Evolutionary conservation across 768 basidiomycete genomes (phyloP), one percentile per base, ranked within the genome.

Genomic region (Termitomyces sp.): DNA sequence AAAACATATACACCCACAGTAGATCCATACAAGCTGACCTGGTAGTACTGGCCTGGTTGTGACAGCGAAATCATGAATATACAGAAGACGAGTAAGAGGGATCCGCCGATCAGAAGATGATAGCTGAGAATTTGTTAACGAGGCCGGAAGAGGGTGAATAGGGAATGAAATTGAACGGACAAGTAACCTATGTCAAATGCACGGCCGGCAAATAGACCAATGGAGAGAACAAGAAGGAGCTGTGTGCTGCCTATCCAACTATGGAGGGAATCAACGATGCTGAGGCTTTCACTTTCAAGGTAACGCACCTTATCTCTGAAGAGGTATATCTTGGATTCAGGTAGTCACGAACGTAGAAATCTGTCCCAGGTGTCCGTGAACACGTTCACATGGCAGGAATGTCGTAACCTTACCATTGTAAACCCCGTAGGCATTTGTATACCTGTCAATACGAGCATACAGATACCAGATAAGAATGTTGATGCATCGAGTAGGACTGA

Each of bases 61-160:
- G 67, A 53, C 12, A 73, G 53, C 5, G 71, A 71, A 10, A 71
- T 52, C 68, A 70, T 70, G 60, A 71, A 70, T 19, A 73, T 65
- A 23, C 64, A 71, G 48, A 71, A 66, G 12, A 65, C 57, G 17
- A 69, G 62, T 15, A 71, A 55, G 23, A 66, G 19, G 12, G 67
- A 62, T 15, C 70, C 70, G 0, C 68, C 66, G 17, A 68, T 64
- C 62, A 68, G 63, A 15, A 70, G 60, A 53, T 65, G 62, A 33
- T 67, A 66, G 56, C 68, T 71, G 55, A 37, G 4, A 14, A 12
- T 30, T 10, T 19, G 19, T 54, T 45, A 54, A 35, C 10, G 10
- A 33, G 15, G 11, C 21, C 15, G 12, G 19, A 38, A 14, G 10
- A 23, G 17, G 6, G 19, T 28, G 10, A 10, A 26, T 1, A 21